Base-by-base conservation (phyloP, 352 stramenopile genomes). In the Pythium guiyangense region DNA sequence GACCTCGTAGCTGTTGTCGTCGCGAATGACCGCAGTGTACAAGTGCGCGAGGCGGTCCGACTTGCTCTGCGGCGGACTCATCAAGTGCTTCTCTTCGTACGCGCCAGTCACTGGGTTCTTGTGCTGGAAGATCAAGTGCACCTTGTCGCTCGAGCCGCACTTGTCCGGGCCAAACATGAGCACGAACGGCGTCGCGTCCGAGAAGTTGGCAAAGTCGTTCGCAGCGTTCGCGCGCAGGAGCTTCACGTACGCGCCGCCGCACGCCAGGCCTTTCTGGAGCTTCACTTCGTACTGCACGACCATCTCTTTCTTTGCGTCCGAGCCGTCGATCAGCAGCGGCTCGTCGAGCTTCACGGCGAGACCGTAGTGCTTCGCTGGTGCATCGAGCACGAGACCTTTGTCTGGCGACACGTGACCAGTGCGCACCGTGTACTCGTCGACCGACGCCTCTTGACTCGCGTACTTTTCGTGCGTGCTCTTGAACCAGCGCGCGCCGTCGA, bases 121-220 rank as follows among this genome's bases (percentile, higher is more conserved):
- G 76, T 98, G 88, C 66, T 96, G 84, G 66, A 98, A 92, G 59
- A 98, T 98, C 29, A 98, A 90, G 57, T 98, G 94, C 57, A 96
- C 84, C 65, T 98, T 98, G 69, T 98, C 92, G 63, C 73, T 98
- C 14, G 73, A 64, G 42, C 94, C 94, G 64, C 94, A 98, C 59
- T 96, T 96, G 69, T 98, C 94, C 1, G 94, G 94, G 0, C 94
- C 94, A 70, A 98, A 98, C 94, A 98, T 98, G 70, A 98, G 86
- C 54, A 89, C 81, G 60, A 97, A 98, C 29, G 91, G 92, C 48
- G 89, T 92, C 31, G 74, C 60, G 64, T 96, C 84, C 52, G 80
- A 85, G 51, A 97, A 89, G 44, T 71, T 60, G n/a, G 63, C 76
- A 22, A 82, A 77, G 58, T 90, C 70, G 4, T 62, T 59, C 9